Evolutionary conservation across 1,284 basidiomycete species (phyloP), one percentile per base, ranked within the genome.

Genomic region (Pseudozyma sp.): DNA sequence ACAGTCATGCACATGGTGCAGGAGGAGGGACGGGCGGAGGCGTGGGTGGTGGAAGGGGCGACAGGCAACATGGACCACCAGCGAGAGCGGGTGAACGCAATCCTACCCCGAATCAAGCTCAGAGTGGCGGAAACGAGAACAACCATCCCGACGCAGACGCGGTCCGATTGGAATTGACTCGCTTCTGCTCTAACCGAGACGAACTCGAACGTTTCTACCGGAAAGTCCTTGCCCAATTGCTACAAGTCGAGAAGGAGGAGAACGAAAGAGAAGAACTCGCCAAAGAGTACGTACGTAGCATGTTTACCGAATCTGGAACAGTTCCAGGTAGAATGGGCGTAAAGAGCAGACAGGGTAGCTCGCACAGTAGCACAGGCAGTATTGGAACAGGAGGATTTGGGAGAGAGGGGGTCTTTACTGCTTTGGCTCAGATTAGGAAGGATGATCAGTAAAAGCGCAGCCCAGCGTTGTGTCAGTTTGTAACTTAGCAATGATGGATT

Each of bases 141-240:
- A 34, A 59, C 6, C 18, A 12, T 8, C 63, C 74, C 1, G 80
- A 80, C 25, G 72, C 80, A 10, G 81, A 83, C 36, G 49, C 54
- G 18, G 55, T 79, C 34, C 51, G 83, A 12, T 42, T 59, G 16
- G 76, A 82, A 9, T 69, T 85, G 35, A 70, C 73, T 16, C 56
- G 48, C 7, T 77, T 85, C 49, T 83, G 82, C 54, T 39, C 61
- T 12, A 66, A 83, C 50, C 13, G 45, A 6, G 74, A 64, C 9
- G 76, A 66, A 35, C 64, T 85, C 39, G 63, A 66, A 31, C 14
- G 63, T 12, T 83, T 84, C 59, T 85, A 84, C 49, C 38, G 64
- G 2, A 58, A 58, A 11, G 73, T 78, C 25, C 45, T 76, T 7
- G 70, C 62, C 35, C 62, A 66, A 47, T 34, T 76, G 38, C 38